Base-by-base conservation (phyloP, 192 early-diverging fungal genomes). In the Coemansia sp. region DNA sequence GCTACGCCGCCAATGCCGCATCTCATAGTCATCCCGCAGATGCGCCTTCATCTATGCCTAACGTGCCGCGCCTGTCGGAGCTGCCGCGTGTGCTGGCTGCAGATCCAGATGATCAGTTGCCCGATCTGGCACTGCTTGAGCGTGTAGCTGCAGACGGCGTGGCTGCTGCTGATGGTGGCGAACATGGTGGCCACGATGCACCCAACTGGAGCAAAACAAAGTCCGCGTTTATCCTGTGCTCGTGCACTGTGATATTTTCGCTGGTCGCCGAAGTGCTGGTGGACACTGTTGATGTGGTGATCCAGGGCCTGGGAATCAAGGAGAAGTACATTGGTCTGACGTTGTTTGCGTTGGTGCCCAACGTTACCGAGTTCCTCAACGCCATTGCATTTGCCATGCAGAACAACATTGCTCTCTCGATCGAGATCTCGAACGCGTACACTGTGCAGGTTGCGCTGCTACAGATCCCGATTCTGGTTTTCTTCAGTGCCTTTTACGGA, bases 361-460 rank as follows among this genome's bases (percentile, higher is more conserved):
- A 90, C 58, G 88, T 96, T 50, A 95, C 97, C 8, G 97, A 98
- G 81, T 95, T 98, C 82, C 88, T 87, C 76, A 90, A 90, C 72
- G 95, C 94, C 42, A 95, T 97, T 70, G 91, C 94, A 5, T 98
- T 98, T 86, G 94, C 97, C 20, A 78, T 92, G 55, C 84, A 91
- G 71, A 92, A 92, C 63, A 96, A 95, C 74, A 91, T 92, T 78
- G 88, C 87, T 0, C 83, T 91, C 31, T 85, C 90, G 22, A 87
- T 98, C 70, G 97, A 98, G 82, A 96, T 98, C 64, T 95, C 93
- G 31, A 95, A 94, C 17, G 94, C 94, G 0, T 98, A 98, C 72
- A 93, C 93, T 1, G 87, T 96, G 51, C 97, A 98, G 71, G 94
- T 95, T 3, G 92, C 94, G 14, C 77, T 98, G 62, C 83, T 98